These are phyloP conservation scores for Neurospora sublineolata DNA, from an alignment of 495 filamentous ascomycete species.

Conservation along the genomic window DNA sequence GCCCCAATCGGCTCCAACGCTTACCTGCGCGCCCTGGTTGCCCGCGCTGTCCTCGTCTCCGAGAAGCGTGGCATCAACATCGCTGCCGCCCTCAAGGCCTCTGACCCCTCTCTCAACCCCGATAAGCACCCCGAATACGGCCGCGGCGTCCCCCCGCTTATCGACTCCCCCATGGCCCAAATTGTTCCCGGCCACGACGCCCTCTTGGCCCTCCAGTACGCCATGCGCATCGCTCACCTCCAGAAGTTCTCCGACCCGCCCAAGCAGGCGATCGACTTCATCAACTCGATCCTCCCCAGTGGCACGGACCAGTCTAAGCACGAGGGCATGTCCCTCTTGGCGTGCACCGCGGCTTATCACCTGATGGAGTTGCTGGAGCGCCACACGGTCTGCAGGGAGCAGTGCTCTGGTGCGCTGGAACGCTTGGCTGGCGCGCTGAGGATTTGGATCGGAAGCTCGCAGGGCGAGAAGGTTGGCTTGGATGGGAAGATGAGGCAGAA, in stretches of 20 bases:
- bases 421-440: conserved; percentile 40
- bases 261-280: conserved; percentile 30
- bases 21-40: conserved; percentile 66
- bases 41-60: conserved; percentile 48
- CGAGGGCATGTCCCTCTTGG: conserved; percentile 56
- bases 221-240: conserved; percentile 66
- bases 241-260: conserved; percentile 33
- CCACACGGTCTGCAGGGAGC: conserved; percentile 40
- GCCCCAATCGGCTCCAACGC: conserved; percentile 71
- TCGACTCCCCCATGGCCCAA: conserved; percentile 18
- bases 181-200: conserved; percentile 48
- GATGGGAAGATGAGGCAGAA: conserved; percentile 31
- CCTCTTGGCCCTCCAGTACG: conserved; percentile 61
- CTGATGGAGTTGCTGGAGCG: conserved; percentile 49
- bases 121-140: conserved; percentile 21
- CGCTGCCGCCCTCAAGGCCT: conserved; percentile 39
- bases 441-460: conserved; percentile 41
- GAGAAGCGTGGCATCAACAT: conserved; percentile 44
- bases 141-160: conserved; percentile 13
- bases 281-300: conserved; percentile 32
- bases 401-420: conserved; percentile 37
- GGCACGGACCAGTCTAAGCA: conserved; percentile 10
- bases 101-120: conserved; percentile 38
- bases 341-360: conserved; percentile 63
- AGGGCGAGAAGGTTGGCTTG: conserved; percentile 33